A percentile compares a stretch with the other conserved stretches of the same genome.
Conservation (phyloP, 257 asterid species). For the Salvia miltiorrhiza region DNA sequence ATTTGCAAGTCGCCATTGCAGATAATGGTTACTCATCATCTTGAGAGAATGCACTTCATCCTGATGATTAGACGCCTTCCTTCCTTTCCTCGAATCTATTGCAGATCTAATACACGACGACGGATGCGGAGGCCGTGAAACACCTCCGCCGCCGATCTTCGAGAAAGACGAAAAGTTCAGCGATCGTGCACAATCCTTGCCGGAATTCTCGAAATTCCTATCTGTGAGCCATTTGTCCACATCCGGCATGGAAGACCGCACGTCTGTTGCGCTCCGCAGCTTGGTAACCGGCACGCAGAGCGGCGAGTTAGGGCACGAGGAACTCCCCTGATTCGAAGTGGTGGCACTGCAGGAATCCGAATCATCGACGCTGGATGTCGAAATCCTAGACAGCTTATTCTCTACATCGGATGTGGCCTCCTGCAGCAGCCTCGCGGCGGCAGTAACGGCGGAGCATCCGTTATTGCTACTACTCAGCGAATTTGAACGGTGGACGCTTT, state of each 20-base stretch:
- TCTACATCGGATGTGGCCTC: constrained; percentile 51
- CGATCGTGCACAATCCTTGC: constrained; percentile 48
- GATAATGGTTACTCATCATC: constrained; percentile 49
- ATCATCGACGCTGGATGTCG: constrained; percentile 32
- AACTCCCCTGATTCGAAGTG: constrained; percentile 31
- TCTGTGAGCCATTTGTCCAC: constrained; percentile 52
- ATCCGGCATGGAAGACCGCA: constrained; percentile 55
- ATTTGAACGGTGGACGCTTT: constrained; percentile 35
- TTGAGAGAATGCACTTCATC: constrained; percentile 71
- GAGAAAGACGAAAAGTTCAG: constrained; percentile 44
- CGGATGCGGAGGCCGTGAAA: constrained; percentile 74
- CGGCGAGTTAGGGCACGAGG: constrained; percentile 64
- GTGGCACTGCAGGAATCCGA: constrained; percentile 30
- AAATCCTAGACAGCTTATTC: constrained; percentile 39
- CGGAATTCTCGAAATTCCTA: constrained; percentile 26
- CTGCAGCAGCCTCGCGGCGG: constrained; percentile 70
- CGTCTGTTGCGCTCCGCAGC: constrained; percentile 29
- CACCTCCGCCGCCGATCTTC: constrained; percentile 45
- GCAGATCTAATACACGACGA: constrained; percentile 39
- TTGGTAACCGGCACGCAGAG: constrained; percentile 28
- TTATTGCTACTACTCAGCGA: constrained; percentile 29
- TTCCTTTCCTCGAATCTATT: constrained; percentile 50
- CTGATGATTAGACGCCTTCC: constrained; percentile 36
- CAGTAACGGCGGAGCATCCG: constrained; percentile 37
- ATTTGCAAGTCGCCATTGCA: constrained; percentile 70